These are phyloP conservation scores for Cercospora zeina DNA, from an alignment of 2,329 filamentous ascomycete species.

Conservation along the genomic window DNA sequence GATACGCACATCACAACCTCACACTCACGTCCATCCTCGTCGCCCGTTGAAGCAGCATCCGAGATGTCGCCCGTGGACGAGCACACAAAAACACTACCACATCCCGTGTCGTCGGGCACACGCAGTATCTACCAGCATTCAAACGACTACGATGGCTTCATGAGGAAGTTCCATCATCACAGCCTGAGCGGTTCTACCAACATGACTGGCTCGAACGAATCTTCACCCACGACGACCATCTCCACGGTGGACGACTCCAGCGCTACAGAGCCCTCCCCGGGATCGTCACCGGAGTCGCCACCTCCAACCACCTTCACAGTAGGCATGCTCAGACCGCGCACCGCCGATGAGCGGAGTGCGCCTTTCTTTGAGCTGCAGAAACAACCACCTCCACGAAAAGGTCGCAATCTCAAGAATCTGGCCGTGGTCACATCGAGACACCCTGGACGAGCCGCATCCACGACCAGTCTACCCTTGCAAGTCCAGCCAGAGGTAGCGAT, in stretches of 20 bases:
- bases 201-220: slow-evolving; percentile 81
- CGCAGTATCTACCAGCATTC: slow-evolving; percentile 18
- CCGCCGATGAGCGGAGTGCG: slow-evolving; percentile 51
- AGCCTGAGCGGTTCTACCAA: slow-evolving; percentile 77
- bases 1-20: background rate
- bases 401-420: slow-evolving; percentile 81
- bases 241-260: slow-evolving; percentile 91
- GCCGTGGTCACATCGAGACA: slow-evolving; percentile 68
- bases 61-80: slow-evolving; percentile 34
- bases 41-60: slow-evolving; percentile 18
- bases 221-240: slow-evolving; percentile 89
- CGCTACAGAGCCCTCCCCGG: slow-evolving; percentile 85
- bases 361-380: slow-evolving; percentile 57
- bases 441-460: slow-evolving; percentile 48
- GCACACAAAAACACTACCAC: slow-evolving; percentile 32
- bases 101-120: slow-evolving; percentile 23
- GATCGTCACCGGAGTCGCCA: slow-evolving; percentile 85
- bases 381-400: slow-evolving; percentile 59
- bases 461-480: slow-evolving; percentile 55
- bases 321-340: slow-evolving; percentile 52
- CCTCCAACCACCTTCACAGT: slow-evolving; percentile 69
- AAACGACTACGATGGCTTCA: slow-evolving; percentile 33
- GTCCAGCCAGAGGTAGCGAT: slow-evolving; percentile 55
- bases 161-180: slow-evolving; percentile 60
- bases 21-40: background rate